Percentiles rank a stretch among this genome's conserved stretches.
Conservation (phyloP, 768 basidiomycete species). For the Termitomyces sp. region DNA sequence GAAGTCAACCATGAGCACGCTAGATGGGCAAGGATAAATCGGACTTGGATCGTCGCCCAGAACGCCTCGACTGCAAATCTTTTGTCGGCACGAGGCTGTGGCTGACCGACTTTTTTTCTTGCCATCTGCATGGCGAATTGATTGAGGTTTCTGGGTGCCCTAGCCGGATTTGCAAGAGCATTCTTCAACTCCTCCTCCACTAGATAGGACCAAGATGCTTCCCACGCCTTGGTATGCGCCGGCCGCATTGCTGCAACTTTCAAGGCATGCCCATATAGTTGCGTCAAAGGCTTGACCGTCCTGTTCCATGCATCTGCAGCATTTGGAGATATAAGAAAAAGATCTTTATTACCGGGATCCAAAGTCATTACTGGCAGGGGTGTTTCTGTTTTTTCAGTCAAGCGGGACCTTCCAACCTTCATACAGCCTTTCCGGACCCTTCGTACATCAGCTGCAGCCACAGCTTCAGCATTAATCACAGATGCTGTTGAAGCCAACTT, state of each 20-base stretch:
- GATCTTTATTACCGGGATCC: conserved; percentile 10
- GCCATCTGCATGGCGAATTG: conserved; percentile 49
- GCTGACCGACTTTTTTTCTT: conserved; percentile 46
- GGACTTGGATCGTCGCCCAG: conserved; percentile 46
- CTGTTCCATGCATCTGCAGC: conserved; percentile 34
- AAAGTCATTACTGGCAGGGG: conserved; percentile 8
- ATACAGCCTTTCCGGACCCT: conserved; percentile 11
- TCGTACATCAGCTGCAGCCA: conserved; percentile 11
- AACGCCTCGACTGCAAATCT: conserved; percentile 59
- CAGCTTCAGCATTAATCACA: conserved; percentile 2
- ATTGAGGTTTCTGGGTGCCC: conserved; percentile 34
- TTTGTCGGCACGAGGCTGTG: conserved; percentile 51
- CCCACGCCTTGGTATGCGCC: conserved; percentile 55
- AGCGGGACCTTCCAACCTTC: conserved; percentile 6
- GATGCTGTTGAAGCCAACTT: conserved; percentile 6
- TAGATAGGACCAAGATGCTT: conserved; percentile 50
- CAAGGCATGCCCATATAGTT: conserved; percentile 32
- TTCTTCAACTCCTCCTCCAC: conserved; percentile 40
- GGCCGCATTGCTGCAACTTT: conserved; percentile 42
- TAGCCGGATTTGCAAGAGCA: conserved; percentile 23
- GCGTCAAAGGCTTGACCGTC: conserved; percentile 27
- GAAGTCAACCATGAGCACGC: conserved; percentile 34
- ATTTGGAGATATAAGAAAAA: conserved; percentile 21
- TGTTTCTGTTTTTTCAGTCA: conserved; percentile 1
- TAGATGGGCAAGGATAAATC: conserved; percentile 44